These are phyloP conservation scores for Sporothrix pseudoabietina DNA, from an alignment of 2,329 filamentous ascomycete genomes.

Conservation along the genomic window DNA sequence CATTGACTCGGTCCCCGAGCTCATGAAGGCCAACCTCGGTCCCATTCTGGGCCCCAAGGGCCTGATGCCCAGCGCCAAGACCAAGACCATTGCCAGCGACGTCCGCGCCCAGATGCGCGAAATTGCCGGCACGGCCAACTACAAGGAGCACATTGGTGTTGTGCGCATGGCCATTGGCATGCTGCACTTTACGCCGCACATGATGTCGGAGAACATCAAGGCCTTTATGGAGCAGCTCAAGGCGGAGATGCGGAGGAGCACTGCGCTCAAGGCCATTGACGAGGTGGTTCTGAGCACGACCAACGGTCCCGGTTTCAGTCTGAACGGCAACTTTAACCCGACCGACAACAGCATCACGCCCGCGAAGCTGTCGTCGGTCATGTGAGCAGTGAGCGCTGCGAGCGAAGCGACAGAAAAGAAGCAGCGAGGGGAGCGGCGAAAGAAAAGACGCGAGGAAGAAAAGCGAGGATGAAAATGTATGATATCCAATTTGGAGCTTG, in stretches of 20 bases:
- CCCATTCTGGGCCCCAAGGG: conserved; percentile 84
- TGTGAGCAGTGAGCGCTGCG: conserved; percentile 46
- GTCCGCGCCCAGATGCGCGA: conserved; percentile 74
- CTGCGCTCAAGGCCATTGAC: conserved; percentile 70
- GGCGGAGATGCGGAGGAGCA: conserved; percentile 68
- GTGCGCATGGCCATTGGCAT: conserved; percentile 90
- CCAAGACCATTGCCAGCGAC: conserved; percentile 84
- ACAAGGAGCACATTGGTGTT: conserved; percentile 82
- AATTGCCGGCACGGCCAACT: conserved; percentile 81
- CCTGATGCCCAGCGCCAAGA: conserved; percentile 88
- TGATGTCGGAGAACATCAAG: conserved; percentile 82
- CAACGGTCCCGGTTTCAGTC: conserved; percentile 79
- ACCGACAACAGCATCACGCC: conserved; percentile 59
- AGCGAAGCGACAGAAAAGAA: neutral
- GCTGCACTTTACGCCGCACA: conserved; percentile 82
- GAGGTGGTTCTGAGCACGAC: conserved; percentile 83
- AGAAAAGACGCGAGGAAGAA: neutral
- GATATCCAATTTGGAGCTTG: conserved; percentile 27
- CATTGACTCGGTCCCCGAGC: conserved; percentile 70
- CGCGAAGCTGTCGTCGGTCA: conserved; percentile 55
- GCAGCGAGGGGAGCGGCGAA: neutral
- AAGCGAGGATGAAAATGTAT: conserved; percentile 26
- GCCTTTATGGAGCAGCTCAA: conserved; percentile 74
- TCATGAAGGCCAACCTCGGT: conserved; percentile 80
- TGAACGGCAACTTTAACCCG: conserved; percentile 76